Percentiles rank a stretch among this genome's conserved stretches.
Conservation (phyloP, 2,329 filamentous ascomycete species). For the Neopestalotiopsis rosae region DNA sequence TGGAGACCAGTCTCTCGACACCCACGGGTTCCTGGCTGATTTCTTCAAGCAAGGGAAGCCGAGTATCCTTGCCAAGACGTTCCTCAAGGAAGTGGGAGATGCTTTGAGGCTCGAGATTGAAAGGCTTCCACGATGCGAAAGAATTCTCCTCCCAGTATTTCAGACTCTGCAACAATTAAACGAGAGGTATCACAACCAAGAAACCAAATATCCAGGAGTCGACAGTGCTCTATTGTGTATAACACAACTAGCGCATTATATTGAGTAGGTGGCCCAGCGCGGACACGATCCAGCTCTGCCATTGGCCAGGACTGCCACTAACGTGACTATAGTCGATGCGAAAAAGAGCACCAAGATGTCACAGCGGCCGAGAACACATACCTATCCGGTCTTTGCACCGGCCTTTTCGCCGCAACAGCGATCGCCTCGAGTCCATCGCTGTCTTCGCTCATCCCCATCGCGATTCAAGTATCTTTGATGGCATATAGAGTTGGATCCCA, state of each 20-base stretch:
- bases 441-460: slow-evolving; percentile 65
- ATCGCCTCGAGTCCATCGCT: slow-evolving; percentile 68
- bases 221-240: slow-evolving; percentile 70
- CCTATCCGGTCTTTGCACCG: slow-evolving; percentile 71
- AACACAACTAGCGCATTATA: slow-evolving; percentile 71
- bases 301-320: slow-evolving; percentile 27
- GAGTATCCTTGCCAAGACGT: slow-evolving; percentile 62
- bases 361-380: slow-evolving; percentile 54
- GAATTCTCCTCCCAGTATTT: slow-evolving; percentile 65
- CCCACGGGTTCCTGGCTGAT: slow-evolving; percentile 65
- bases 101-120: slow-evolving; percentile 66
- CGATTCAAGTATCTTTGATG: slow-evolving; percentile 67
- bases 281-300: not conserved
- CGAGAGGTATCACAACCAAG: slow-evolving; percentile 65
- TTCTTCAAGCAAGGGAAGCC: slow-evolving; percentile 52
- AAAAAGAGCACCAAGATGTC: slow-evolving; percentile 61
- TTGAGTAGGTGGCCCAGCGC: slow-evolving; percentile 57
- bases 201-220: slow-evolving; percentile 63
- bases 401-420: slow-evolving; percentile 71
- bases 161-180: slow-evolving; percentile 67
- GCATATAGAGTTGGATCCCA: slow-evolving; percentile 69
- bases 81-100: slow-evolving; percentile 63
- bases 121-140: slow-evolving; percentile 59
- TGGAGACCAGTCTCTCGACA: slow-evolving; percentile 74
- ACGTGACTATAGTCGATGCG: slow-evolving; percentile 47